Conservation (phyloP, 78 protist genomes). For the Pigoraptor vietnamica region DNA sequence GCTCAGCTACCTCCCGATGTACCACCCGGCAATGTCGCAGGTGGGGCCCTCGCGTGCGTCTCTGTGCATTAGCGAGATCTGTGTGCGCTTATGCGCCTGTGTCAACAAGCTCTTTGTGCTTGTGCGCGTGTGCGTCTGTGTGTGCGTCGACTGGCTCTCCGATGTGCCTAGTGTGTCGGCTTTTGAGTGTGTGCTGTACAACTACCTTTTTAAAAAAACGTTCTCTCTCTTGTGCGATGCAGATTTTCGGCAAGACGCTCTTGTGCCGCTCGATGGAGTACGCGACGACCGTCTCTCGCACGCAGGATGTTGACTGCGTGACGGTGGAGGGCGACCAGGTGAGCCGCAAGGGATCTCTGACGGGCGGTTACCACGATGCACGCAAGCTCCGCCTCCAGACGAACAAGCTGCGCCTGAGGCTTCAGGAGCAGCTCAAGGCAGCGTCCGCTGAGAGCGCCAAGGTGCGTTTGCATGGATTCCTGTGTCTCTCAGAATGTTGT, state of each 20-base stretch:
- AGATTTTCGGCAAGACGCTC: slow-evolving; percentile 76
- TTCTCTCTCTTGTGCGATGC: slow-evolving; percentile 1
- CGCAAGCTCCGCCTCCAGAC: slow-evolving; percentile 4
- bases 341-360: slow-evolving; percentile 77
- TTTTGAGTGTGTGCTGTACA: not conserved
- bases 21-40: slow-evolving; percentile 6
- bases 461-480: too few species aligned
- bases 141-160: not conserved
- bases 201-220: not conserved
- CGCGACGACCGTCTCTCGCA: slow-evolving; percentile 42
- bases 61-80: not conserved
- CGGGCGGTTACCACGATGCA: slow-evolving; percentile 83
- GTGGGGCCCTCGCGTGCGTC: not conserved
- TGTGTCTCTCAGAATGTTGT: too few species aligned
- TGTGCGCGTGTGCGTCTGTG: too few species aligned
- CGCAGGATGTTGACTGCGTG: slow-evolving; percentile 61
- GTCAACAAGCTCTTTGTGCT: too few species aligned
- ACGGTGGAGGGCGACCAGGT: slow-evolving; percentile 84
- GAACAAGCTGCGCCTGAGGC: not conserved
- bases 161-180: not conserved
- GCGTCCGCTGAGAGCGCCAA: not conserved
- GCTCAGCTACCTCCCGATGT: slow-evolving; percentile 17
- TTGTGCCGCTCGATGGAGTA: slow-evolving; percentile 55
- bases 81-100: not conserved
- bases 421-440: not conserved